A percentile compares a stretch with the other conserved stretches of the same genome.
phyloP scores from a whole-genome alignment of 2,329 filamentous ascomycete species.

The Aspergillus quadricinctus region DNA sequence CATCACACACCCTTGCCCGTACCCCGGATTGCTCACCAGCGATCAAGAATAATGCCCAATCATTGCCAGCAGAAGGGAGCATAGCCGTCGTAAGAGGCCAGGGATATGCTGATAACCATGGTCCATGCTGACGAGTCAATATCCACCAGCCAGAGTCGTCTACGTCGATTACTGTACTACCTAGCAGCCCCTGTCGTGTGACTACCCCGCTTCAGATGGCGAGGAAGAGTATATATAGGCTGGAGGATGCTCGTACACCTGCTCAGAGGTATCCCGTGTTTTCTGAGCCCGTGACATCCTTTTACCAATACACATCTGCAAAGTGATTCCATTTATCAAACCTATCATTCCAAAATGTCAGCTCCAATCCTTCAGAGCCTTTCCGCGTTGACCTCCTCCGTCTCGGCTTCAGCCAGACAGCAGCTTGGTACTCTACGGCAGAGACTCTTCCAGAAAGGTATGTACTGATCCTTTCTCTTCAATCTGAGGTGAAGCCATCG shows the following conservation, averaged over 20 bases:
- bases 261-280: not conserved
- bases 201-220: constrained; percentile 20
- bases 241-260: constrained; percentile 7
- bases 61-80: not conserved
- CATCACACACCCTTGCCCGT: not conserved
- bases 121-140: not conserved
- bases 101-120: not conserved
- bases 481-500: not conserved
- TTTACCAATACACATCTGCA: not conserved
- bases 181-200: constrained; percentile 8
- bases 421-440: constrained; percentile 15
- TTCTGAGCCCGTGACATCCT: not conserved
- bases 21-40: not conserved
- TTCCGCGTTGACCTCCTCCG: constrained; percentile 14
- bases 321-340: not conserved
- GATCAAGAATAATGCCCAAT: not conserved
- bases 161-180: not conserved
- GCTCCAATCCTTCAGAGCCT: constrained; percentile 17
- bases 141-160: not conserved
- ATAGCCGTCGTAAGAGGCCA: not conserved
- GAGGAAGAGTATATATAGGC: constrained; percentile 13
- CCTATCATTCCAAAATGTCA: constrained; percentile 13
- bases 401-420: constrained; percentile 14
- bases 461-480: not conserved
- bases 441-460: constrained; percentile 19